A percentile compares a stretch with the other conserved stretches of the same genome.
Evolutionary conservation across 208 protist species (phyloP).

Genomic region (Leishmania mexicana): DNA sequence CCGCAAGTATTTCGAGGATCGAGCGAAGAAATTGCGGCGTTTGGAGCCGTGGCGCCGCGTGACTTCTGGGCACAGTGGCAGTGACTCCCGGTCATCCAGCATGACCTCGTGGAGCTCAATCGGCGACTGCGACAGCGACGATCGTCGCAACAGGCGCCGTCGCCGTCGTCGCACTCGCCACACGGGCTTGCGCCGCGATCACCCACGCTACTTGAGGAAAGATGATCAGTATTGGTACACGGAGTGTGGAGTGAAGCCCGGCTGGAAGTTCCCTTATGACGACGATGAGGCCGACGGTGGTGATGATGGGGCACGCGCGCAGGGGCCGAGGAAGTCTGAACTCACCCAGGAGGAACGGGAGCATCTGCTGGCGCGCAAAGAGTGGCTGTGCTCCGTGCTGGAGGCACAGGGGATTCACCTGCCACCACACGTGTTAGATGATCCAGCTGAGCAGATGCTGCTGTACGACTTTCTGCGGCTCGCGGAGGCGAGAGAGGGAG

Average conservation of each 20-base stretch:
- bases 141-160: slow-evolving; percentile 18
- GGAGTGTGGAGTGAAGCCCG: background rate
- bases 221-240: background rate
- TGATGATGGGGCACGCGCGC: background rate
- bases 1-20: slow-evolving; percentile 31
- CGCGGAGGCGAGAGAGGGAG: slow-evolving; percentile 26
- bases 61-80: slow-evolving; percentile 4
- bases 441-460: slow-evolving; percentile 40
- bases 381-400: slow-evolving; percentile 46
- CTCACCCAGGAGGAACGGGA: slow-evolving; percentile 38
- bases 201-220: slow-evolving; percentile 1
- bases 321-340: background rate
- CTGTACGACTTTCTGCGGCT: slow-evolving; percentile 57
- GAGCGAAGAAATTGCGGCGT: slow-evolving; percentile 36
- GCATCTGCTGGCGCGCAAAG: slow-evolving; percentile 40
- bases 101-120: slow-evolving; percentile 42
- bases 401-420: slow-evolving; percentile 51
- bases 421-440: slow-evolving; percentile 35
- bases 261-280: background rate
- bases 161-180: slow-evolving; percentile 23
- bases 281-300: background rate
- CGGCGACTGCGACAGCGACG: slow-evolving; percentile 24
- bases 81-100: slow-evolving; percentile 28
- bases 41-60: slow-evolving; percentile 30
- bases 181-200: slow-evolving; percentile 21